A percentile compares a stretch with the other conserved stretches of the same genome.
phyloP scores from a whole-genome alignment of 2,329 filamentous ascomycete genomes.

The Arthrinium phaeospermum region DNA sequence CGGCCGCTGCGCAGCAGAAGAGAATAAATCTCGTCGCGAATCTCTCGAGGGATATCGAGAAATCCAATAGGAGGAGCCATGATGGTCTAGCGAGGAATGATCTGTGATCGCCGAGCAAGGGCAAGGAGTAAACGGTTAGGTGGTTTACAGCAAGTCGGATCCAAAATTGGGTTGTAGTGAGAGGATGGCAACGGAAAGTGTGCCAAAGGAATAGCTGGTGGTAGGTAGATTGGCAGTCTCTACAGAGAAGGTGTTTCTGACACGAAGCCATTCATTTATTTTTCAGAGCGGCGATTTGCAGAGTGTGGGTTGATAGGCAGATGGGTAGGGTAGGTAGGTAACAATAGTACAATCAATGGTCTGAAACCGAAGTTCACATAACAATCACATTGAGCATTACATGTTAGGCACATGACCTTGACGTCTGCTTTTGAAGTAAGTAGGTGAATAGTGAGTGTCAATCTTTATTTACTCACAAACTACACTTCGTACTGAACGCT shows the following conservation, averaged over 20 bases:
- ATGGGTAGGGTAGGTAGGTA: too few relatives aligned
- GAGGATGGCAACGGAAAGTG: not conserved
- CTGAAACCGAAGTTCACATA: not conserved
- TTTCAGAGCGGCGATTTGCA: not conserved
- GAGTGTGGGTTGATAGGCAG: not conserved
- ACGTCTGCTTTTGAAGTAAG: not conserved
- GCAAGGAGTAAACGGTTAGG: too few relatives aligned
- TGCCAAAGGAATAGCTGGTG: not conserved
- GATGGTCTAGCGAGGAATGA: not conserved
- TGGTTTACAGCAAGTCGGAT: not conserved
- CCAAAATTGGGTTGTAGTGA: not conserved
- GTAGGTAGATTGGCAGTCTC: not conserved
- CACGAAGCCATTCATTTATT: not conserved
- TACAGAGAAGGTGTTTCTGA: not conserved
- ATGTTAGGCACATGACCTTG: not conserved
- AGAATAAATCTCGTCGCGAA: not conserved
- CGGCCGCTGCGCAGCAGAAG: not conserved
- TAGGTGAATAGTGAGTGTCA: too few relatives aligned
- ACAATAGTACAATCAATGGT: not conserved
- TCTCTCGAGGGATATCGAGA: slow-evolving; percentile 1
- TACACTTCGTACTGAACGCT: not conserved
- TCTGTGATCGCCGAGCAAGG: not conserved
- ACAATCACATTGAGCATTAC: not conserved
- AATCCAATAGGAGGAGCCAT: not conserved
- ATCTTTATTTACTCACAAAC: not conserved